Conservation (phyloP, 768 basidiomycete species). For the Astraeus odoratus region DNA sequence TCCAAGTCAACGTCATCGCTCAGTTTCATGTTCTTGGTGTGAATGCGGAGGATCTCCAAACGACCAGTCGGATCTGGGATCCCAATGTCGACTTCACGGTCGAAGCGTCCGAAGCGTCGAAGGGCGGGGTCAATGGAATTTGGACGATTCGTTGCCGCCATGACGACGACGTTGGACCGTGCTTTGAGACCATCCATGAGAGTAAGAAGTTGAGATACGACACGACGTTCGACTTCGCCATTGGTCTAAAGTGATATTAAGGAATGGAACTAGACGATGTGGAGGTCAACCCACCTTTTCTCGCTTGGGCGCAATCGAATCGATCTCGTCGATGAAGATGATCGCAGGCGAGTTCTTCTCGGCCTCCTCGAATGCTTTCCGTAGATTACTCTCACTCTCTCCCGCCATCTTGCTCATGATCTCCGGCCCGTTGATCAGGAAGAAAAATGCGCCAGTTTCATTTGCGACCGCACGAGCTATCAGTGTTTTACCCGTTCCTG, state of each 20-base stretch:
- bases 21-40: conserved; percentile 99
- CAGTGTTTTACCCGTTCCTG: conserved; percentile 98
- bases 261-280: not conserved
- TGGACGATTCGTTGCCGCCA: conserved; percentile 98
- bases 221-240: conserved; percentile 98
- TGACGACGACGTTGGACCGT: conserved; percentile 97
- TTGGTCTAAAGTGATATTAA: conserved; percentile 62
- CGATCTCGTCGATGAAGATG: conserved; percentile 99
- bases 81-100: conserved; percentile 98
- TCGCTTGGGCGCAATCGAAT: conserved; percentile 99
- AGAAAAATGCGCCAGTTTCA: conserved; percentile 99
- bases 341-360: conserved; percentile 99
- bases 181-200: conserved; percentile 99
- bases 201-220: conserved; percentile 96
- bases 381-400: conserved; percentile 92
- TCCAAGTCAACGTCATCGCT: conserved; percentile 96
- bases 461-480: conserved; percentile 99
- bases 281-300: conserved; percentile 65
- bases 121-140: conserved; percentile 99
- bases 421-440: conserved; percentile 99
- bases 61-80: conserved; percentile 99
- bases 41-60: conserved; percentile 96
- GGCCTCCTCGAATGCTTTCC: conserved; percentile 99
- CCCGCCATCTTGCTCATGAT: conserved; percentile 99
- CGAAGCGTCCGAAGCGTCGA: conserved; percentile 97